Conservation (phyloP, 495 filamentous ascomycete species). For the Corynascus novoguineensis region DNA sequence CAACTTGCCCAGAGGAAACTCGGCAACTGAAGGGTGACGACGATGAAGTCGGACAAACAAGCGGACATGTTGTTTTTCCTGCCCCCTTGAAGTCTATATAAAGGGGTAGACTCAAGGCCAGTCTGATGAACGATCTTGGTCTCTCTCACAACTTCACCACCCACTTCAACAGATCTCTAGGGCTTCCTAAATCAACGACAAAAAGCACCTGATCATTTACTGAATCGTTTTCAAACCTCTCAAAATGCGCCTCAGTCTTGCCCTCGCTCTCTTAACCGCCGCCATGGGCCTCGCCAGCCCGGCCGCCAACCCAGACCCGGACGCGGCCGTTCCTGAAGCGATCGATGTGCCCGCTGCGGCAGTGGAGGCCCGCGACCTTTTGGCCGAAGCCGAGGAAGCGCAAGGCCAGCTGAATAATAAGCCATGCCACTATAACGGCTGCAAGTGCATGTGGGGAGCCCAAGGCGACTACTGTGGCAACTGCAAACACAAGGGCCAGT, state of each 20-base stretch:
- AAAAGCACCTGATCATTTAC: not conserved
- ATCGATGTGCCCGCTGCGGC: not conserved
- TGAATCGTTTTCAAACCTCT: not conserved
- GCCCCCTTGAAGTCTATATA: not conserved
- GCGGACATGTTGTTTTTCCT: not conserved
- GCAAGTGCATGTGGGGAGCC: slow-evolving; percentile 11
- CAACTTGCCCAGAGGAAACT: not conserved
- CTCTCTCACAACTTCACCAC: not conserved
- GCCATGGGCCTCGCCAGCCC: slow-evolving; percentile 4
- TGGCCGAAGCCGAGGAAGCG: not conserved
- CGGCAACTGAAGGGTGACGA: not conserved
- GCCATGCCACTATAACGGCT: slow-evolving; percentile 13
- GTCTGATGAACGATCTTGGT: not conserved
- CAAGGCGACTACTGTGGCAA: slow-evolving; percentile 17
- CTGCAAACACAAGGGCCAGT: slow-evolving; percentile 9
- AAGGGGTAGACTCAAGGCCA: not conserved
- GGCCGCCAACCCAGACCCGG: not conserved
- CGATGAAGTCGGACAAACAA: not conserved
- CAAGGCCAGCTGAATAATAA: not conserved
- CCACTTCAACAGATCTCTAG: not conserved
- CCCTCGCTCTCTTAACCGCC: not conserved
- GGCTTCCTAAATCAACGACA: not conserved
- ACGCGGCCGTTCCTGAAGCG: not conserved
- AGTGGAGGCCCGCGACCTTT: not conserved
- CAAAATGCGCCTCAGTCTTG: slow-evolving; percentile 6